A percentile compares a stretch with the other conserved stretches of the same genome.
These are phyloP conservation scores for Wickerhamiella azyma DNA, from an alignment of 805 yeast species.

Conservation along the genomic window DNA sequence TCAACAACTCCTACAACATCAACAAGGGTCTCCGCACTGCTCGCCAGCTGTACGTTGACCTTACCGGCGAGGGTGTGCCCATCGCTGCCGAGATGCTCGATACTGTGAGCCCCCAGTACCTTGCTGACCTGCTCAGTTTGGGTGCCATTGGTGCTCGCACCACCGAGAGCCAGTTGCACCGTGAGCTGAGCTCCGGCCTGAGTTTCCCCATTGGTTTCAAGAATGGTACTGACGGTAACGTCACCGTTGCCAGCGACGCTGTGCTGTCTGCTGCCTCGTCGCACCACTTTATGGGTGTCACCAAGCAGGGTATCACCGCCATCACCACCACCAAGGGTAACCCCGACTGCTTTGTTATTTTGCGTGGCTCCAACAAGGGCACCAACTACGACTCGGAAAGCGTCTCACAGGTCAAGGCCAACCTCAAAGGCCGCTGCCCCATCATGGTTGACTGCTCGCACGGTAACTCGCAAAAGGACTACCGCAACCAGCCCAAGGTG, in stretches of 20 bases:
- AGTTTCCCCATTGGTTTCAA: conserved; percentile 99
- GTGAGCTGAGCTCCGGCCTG: conserved; percentile 93
- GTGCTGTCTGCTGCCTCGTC: conserved; percentile 80
- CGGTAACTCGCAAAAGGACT: conserved; percentile 91
- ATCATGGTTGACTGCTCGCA: conserved; percentile 97
- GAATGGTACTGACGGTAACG: conserved; percentile 94
- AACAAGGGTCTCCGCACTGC: conserved; percentile 86
- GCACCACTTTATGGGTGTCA: conserved; percentile 94
- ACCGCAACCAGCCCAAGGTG: conserved; percentile 91
- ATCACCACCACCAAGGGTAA: conserved; percentile 94
- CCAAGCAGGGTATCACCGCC: conserved; percentile 94
- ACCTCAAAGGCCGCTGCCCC: conserved; percentile 33
- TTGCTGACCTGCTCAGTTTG: conserved; percentile 76
- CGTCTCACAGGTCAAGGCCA: conserved; percentile 60
- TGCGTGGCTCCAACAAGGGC: conserved; percentile 91
- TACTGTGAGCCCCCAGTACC: conserved; percentile 91
- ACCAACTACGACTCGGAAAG: conserved; percentile 79
- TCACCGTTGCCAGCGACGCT: conserved; percentile 89
- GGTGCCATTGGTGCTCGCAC: conserved; percentile 99
- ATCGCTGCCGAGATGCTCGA: conserved; percentile 97
- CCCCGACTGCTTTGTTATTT: conserved; percentile 80
- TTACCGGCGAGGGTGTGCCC: conserved; percentile 71
- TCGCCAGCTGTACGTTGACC: conserved; percentile 68
- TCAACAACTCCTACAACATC: conserved; percentile 82
- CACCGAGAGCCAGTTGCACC: conserved; percentile 93